These are phyloP conservation scores for Boletales sp. DNA, from an alignment of 768 basidiomycete genomes.

Conservation along the genomic window DNA sequence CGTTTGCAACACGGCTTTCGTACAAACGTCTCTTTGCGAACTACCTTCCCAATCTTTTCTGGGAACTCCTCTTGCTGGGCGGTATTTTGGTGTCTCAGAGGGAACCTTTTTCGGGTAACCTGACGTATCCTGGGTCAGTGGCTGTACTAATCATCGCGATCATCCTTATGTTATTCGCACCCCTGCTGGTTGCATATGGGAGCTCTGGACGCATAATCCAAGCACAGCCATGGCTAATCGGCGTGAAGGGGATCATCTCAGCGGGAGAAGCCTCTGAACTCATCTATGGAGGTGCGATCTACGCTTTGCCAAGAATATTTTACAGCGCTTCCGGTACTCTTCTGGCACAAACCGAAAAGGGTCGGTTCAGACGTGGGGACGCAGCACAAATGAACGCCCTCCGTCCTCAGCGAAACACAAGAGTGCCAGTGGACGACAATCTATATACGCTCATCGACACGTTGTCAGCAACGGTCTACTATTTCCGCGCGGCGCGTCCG, in stretches of 20 bases:
- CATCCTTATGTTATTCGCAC: constrained; percentile 14
- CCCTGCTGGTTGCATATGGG: constrained; percentile 11
- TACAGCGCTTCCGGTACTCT: constrained; percentile 20
- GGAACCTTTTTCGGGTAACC: too few species aligned
- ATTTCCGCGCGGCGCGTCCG: constrained; percentile 18
- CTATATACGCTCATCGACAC: constrained; percentile 26
- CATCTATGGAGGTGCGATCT: constrained; percentile 13
- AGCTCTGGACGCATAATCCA: constrained; percentile 13
- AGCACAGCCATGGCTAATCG: constrained; percentile 21
- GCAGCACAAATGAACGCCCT: constrained; percentile 3
- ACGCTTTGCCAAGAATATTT: constrained; percentile 3
- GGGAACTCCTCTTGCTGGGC: constrained; percentile 1
- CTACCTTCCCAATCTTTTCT: constrained; percentile 3
- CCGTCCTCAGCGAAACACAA: background rate
- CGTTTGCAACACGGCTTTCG: constrained; percentile 16
- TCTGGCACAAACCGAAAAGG: constrained; percentile 4
- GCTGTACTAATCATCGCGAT: background rate
- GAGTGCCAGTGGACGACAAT: background rate
- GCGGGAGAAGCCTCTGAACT: constrained; percentile 14
- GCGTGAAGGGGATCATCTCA: constrained; percentile 25
- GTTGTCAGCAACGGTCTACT: constrained; percentile 18
- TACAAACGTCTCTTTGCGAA: constrained; percentile 5
- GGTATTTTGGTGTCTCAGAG: too few species aligned
- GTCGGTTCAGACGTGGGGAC: constrained; percentile 17
- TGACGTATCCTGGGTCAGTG: background rate